phyloP scores from a whole-genome alignment of 768 basidiomycete genomes.

The Auricularia sp. region DNA sequence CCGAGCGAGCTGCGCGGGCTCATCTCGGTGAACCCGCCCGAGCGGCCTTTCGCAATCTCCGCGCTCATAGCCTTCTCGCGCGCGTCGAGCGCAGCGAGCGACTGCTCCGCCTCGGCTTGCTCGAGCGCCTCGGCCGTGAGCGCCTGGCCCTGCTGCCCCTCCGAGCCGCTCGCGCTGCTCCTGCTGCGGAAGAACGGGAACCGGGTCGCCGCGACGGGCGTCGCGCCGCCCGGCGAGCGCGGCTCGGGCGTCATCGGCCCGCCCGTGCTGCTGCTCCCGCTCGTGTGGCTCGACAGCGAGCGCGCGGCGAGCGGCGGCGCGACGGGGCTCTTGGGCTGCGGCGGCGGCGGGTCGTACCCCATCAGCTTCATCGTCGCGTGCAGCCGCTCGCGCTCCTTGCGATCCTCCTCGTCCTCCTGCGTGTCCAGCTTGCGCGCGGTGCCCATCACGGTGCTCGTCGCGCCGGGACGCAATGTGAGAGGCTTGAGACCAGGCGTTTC shows the following conservation, averaged over 20 bases:
- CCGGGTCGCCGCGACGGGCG: conserved; percentile 32
- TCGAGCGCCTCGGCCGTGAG: conserved; percentile 70
- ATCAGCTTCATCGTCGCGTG: conserved; percentile 89
- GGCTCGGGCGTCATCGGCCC: not conserved
- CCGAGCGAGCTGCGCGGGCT: conserved; percentile 25
- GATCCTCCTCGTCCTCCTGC: conserved; percentile 87
- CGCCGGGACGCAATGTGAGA: conserved; percentile 62
- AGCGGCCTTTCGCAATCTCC: conserved; percentile 65
- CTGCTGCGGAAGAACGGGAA: conserved; percentile 64
- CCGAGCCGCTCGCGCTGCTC: conserved; percentile 25
- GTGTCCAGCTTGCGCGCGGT: conserved; percentile 71
- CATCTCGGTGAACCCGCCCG: conserved; percentile 75
- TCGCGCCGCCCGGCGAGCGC: conserved; percentile 19
- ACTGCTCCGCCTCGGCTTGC: conserved; percentile 68
- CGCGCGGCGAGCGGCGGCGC: conserved; percentile 15
- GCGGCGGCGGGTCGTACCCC: conserved; percentile 70
- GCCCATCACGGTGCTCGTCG: conserved; percentile 37
- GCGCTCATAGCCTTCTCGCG: conserved; percentile 63
- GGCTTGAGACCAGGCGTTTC: conserved; percentile 42
- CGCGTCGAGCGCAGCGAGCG: conserved; percentile 68
- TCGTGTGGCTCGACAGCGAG: not conserved
- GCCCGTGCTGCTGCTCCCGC: not conserved
- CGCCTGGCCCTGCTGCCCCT: conserved; percentile 23
- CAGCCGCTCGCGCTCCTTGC: conserved; percentile 75
- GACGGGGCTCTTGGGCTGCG: conserved; percentile 26